Percentiles rank a stretch among this genome's conserved stretches.
Evolutionary conservation across 2,329 filamentous ascomycete species (phyloP).

Genomic region (Aspergillus oerlinghausenensis): DNA sequence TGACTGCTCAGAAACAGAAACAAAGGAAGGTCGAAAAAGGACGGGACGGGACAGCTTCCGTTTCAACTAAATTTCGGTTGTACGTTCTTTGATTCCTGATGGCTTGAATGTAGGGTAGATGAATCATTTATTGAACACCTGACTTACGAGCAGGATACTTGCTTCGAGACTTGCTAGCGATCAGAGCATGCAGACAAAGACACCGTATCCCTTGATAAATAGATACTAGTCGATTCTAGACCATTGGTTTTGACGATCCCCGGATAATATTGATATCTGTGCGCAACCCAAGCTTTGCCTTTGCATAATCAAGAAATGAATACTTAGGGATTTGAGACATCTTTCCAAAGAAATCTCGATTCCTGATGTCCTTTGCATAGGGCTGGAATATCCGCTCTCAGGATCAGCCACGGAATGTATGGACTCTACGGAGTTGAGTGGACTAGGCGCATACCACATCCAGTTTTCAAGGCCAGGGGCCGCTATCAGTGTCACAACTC

Average conservation of each 20-base stretch:
- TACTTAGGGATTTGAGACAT: not conserved
- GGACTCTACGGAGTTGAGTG: not conserved
- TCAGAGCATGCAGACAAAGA: not conserved
- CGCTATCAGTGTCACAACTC: not conserved
- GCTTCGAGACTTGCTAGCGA: not conserved
- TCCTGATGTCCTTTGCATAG: not conserved
- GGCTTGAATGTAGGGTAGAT: not conserved
- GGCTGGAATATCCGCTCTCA: not conserved
- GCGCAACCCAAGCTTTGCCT: constrained; percentile 11
- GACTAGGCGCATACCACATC: not conserved
- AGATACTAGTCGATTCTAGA: not conserved
- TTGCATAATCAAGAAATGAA: constrained; percentile 9
- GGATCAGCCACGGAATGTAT: not conserved
- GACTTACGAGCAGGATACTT: not conserved
- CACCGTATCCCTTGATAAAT: not conserved
- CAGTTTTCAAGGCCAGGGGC: not conserved
- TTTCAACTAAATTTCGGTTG: not conserved
- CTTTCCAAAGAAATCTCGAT: not conserved
- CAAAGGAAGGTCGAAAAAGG: not conserved
- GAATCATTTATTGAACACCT: not conserved
- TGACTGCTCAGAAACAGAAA: constrained; percentile 10
- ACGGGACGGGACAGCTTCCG: not conserved
- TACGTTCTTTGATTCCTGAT: not conserved
- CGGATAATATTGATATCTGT: constrained; percentile 13
- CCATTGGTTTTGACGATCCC: not conserved